Percentiles rank a stretch among this genome's conserved stretches.
Conservation (phyloP, 192 early-diverging fungal species). For the Podila horticola region DNA sequence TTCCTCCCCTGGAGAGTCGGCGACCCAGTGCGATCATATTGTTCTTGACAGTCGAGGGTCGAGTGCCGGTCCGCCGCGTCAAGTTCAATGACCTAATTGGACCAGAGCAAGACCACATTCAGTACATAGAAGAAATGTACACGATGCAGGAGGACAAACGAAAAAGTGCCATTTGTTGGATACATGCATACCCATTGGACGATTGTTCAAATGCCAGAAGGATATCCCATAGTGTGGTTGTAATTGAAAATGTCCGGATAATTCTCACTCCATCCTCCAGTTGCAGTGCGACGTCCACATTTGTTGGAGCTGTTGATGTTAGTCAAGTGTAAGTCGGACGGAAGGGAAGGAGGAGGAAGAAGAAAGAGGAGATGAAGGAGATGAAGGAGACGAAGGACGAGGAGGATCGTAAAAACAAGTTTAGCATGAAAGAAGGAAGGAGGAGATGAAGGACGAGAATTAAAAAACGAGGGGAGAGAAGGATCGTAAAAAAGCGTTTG, state of each 20-base stretch:
- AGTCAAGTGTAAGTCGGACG: too few species aligned
- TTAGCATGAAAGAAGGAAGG: neutral
- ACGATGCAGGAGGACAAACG: neutral
- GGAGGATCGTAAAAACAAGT: neutral
- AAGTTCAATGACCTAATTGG: slow-evolving; percentile 57
- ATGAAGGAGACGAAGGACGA: neutral
- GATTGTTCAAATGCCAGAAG: slow-evolving; percentile 61
- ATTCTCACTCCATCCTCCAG: slow-evolving; percentile 70
- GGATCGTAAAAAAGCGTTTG: neutral
- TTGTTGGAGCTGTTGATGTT: slow-evolving; percentile 4
- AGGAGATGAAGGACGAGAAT: neutral
- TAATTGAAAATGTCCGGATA: slow-evolving; percentile 57
- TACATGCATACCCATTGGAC: slow-evolving; percentile 48
- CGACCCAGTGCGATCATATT: slow-evolving; percentile 13
- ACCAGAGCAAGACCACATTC: neutral
- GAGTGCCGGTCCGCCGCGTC: slow-evolving; percentile 49
- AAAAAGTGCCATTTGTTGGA: neutral
- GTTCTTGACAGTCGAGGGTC: slow-evolving; percentile 2
- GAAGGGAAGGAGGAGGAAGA: too few species aligned
- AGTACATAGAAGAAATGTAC: neutral
- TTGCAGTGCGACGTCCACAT: slow-evolving; percentile 71
- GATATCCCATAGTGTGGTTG: slow-evolving; percentile 73
- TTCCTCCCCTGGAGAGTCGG: slow-evolving; percentile 10
- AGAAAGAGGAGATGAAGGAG: neutral
- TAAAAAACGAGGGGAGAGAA: neutral